Evolutionary conservation across 805 yeast species (phyloP).

Genomic region (Blastobotrys robertii): DNA sequence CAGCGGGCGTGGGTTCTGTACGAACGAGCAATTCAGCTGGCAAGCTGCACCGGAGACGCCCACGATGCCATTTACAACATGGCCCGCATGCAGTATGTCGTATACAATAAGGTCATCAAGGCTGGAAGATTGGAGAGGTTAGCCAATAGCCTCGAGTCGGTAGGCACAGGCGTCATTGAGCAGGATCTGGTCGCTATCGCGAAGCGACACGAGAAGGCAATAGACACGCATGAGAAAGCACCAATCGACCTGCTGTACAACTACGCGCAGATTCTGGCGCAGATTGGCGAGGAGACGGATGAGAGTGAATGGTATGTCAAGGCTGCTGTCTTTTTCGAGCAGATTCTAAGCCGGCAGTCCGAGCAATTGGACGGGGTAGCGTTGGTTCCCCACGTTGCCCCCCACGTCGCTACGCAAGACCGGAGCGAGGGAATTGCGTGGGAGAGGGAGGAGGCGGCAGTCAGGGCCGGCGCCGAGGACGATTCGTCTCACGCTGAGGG

Average conservation of each 20-base stretch:
- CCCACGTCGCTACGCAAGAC: no score
- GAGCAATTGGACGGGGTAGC: conserved; percentile 5
- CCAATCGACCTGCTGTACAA: conserved; percentile 16
- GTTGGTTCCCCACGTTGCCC: not conserved
- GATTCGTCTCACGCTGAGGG: not conserved
- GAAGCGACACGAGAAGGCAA: conserved; percentile 8
- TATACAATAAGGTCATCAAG: conserved; percentile 41
- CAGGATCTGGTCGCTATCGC: conserved; percentile 8
- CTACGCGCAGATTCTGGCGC: conserved; percentile 17
- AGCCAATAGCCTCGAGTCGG: conserved; percentile 5
- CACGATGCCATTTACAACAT: conserved; percentile 50
- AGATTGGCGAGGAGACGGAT: conserved; percentile 16
- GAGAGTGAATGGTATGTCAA: conserved; percentile 2
- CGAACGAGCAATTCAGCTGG: conserved; percentile 26
- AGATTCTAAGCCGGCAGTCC: conserved; percentile 10
- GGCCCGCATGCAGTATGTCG: conserved; percentile 48
- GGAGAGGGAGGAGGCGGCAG: no score
- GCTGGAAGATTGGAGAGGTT: conserved; percentile 8
- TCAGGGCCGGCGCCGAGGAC: no score
- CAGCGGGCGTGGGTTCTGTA: conserved; percentile 45
- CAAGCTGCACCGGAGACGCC: not conserved
- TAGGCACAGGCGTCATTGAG: conserved; percentile 4
- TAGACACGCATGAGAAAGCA: not conserved
- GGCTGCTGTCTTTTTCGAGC: conserved; percentile 14
- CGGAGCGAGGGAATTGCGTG: no score